Evolutionary conservation across 2,329 filamentous ascomycete species (phyloP), one percentile per base, ranked within the genome.

Genomic region (Microcyclospora tardicrescens): DNA sequence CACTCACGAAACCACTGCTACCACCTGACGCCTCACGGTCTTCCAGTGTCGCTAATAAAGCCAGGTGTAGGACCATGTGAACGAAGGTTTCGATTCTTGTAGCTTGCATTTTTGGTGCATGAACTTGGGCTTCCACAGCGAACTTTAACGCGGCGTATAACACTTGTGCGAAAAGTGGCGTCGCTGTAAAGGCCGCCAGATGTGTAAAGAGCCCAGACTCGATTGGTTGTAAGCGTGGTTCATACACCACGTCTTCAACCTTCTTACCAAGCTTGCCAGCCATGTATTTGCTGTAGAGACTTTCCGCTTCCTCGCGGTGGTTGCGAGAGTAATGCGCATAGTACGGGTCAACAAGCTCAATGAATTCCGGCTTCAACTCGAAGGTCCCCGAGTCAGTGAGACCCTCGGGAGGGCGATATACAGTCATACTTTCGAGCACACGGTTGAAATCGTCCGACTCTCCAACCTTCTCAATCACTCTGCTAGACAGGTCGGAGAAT

Each of bases 251-350:
- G 38, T 95, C 86, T 31, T 84, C 77, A 1, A 74, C 66, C 33
- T 79, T 70, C 57, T 87, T 86, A 13, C 87, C 86, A 0, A 81
- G 85, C 62, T 83, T 86, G 63, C 86, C 86, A 10, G 86, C 84
- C 67, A 91, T 78, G 68, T 84, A 81, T 53, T 81, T 80, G 51
- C 81, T 85, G 64, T 91, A 95, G 2, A 86, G 81, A 49, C 75
- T 79, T 61, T 98, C 91, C 0, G 89, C 85, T 59, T 98, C 91
- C 56, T 98, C 91, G 36, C 91, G 77, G 59, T 96, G 89, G 53
- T 98, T 98, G 57, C 94, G 93, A 54, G 79, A 93, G 61, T 94
- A 98, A 56, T 96, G 86, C 6, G 87, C 83, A 54, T 87, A 91
- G 58, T 95, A 98, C 1, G 93, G 91, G 57, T 98, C 93, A 36